Percentiles rank a stretch among this genome's conserved stretches.
Evolutionary conservation across 192 early-diverging fungal genomes (phyloP).

Genomic region (Backusella tarrabulga): DNA sequence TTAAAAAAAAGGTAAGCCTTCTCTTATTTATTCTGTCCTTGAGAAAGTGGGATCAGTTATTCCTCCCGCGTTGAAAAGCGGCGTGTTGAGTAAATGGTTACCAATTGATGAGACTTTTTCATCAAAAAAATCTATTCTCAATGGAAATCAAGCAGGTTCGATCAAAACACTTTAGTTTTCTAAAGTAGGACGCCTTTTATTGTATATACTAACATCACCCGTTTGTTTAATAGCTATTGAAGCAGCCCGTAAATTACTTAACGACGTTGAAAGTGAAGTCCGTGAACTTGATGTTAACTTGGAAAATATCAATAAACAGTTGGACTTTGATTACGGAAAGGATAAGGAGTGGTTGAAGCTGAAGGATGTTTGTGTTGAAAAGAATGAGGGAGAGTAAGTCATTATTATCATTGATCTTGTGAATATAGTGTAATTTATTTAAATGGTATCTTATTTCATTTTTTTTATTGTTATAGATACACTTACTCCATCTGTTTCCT

Average conservation of each 20-base stretch:
- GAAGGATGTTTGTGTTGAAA: constrained; percentile 65
- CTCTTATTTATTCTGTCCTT: constrained; percentile 2
- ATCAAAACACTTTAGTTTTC: constrained; percentile 22
- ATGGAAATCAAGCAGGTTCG: constrained; percentile 19
- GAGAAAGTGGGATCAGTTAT: constrained; percentile 13
- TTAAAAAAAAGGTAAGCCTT: constrained; percentile 6
- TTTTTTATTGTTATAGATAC: constrained; percentile 42
- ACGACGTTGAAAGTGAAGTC: constrained; percentile 29
- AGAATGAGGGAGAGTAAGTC: constrained; percentile 68
- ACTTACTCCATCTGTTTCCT: constrained; percentile 71
- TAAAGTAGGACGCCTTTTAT: constrained; percentile 17
- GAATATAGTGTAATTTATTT: no score
- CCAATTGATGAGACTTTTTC: neutral
- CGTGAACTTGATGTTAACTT: constrained; percentile 32
- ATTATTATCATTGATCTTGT: neutral
- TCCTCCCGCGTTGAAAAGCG: neutral
- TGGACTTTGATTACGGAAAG: constrained; percentile 70
- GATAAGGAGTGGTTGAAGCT: constrained; percentile 68
- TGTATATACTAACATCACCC: neutral
- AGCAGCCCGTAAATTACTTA: constrained; percentile 22
- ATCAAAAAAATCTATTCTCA: neutral
- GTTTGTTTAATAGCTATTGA: constrained; percentile 24
- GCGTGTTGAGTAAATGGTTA: neutral
- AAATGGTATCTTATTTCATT: constrained; percentile 43
- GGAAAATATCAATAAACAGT: constrained; percentile 48